phyloP scores from a whole-genome alignment of 805 yeast genomes.

The Saccharomycopsis capsularis region DNA sequence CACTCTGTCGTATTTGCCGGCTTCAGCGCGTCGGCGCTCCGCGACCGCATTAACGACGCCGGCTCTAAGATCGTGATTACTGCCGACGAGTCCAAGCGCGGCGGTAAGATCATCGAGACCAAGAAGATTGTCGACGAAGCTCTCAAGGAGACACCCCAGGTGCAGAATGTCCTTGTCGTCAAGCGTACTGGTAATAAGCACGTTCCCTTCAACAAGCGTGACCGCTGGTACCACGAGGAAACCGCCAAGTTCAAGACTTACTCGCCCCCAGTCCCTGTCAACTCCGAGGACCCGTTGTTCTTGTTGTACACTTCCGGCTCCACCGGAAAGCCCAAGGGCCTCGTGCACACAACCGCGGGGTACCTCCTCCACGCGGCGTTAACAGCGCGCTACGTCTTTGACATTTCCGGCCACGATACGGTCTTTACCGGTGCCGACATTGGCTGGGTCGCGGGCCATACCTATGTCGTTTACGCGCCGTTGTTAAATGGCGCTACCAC shows the following conservation, averaged over 20 bases:
- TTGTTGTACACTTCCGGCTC: constrained; percentile 81
- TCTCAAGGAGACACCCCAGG: constrained; percentile 55
- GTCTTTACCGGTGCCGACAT: constrained; percentile 86
- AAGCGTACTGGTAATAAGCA: constrained; percentile 62
- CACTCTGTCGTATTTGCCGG: constrained; percentile 87
- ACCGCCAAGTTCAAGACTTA: constrained; percentile 57
- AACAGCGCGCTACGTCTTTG: constrained; percentile 71
- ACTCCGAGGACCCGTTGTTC: constrained; percentile 76
- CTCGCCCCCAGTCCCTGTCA: constrained; percentile 66
- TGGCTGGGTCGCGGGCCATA: constrained; percentile 89
- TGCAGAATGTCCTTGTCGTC: constrained; percentile 62
- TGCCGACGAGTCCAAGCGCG: constrained; percentile 77
- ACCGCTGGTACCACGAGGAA: constrained; percentile 74
- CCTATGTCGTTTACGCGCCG: constrained; percentile 80
- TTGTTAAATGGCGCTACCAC: constrained; percentile 70
- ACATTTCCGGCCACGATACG: constrained; percentile 64
- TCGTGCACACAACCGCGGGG: constrained; percentile 76
- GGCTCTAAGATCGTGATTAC: constrained; percentile 67
- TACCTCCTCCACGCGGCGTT: constrained; percentile 65
- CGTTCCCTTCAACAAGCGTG: constrained; percentile 49
- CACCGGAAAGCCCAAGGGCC: constrained; percentile 86
- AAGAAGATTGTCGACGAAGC: constrained; percentile 83
- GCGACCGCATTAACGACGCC: constrained; percentile 69
- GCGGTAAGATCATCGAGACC: constrained; percentile 74
- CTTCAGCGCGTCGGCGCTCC: constrained; percentile 63